Conservation (phyloP, 73 alveolate species). For the Loxodes magnus region DNA sequence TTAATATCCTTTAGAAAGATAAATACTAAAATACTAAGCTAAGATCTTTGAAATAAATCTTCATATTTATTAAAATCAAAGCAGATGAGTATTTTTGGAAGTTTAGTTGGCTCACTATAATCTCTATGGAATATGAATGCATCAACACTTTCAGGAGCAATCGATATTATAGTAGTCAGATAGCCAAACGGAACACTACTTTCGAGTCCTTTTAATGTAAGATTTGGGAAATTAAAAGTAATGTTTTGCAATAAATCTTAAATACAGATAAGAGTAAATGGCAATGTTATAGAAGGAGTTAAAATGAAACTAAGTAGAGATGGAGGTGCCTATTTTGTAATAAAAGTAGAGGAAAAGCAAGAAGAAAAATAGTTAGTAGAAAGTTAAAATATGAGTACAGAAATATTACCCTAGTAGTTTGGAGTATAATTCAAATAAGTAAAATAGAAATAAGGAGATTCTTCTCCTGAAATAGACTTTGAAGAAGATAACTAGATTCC, state of each 20-base stretch:
- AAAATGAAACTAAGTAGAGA: conserved; percentile 68
- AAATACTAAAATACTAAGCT: no score
- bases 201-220: conserved; percentile 72
- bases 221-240: conserved; percentile 79
- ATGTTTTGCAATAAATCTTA: conserved; percentile 4
- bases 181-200: conserved; percentile 58
- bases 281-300: conserved; percentile 34
- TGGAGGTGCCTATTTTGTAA: conserved; percentile 67
- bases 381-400: neutral
- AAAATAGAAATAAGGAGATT: no score
- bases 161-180: conserved; percentile 77
- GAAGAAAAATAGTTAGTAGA: neutral
- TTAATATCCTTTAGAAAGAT: no score
- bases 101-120: no score
- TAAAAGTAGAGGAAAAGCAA: neutral
- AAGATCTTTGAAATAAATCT: no score
- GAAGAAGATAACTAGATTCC: no score
- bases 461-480: no score
- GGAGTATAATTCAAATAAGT: no score
- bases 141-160: conserved; percentile 52
- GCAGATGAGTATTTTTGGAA: no score
- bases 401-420: no score
- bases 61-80: no score
- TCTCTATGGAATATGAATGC: conserved; percentile 1
- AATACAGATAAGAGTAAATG: conserved; percentile 52